Evolutionary conservation across 441 rosid species (phyloP), one percentile per base, ranked within the genome.

Genomic region (Sinapis alba): DNA sequence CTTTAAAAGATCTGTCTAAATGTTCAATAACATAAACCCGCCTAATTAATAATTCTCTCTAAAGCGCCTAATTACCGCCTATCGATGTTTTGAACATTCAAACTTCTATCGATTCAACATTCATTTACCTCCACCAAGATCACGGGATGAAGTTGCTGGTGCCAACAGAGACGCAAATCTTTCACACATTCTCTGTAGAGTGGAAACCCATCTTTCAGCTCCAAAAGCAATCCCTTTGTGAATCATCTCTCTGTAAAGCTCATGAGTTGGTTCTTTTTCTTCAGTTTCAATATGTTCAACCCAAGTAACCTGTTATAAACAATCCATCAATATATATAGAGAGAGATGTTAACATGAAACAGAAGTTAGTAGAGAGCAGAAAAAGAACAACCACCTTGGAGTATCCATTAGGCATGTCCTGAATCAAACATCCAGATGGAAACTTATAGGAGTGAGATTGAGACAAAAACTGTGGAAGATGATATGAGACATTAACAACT

Each of bases 361-460:
- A 66, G 7, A 27, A 5, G 24, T 69, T 43, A 7, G 21, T 5
- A 61, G 65, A 27, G 20, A 71, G 24, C 12, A 1, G 24, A 7
- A 11, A 36, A 10, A 21, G 1, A 62, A 6, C 16, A 11, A 16
- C 51, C 51, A 95, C 99, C 98, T 92, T 92, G 62, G 94, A 96
- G 80, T 89, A 96, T 11, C 99, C 99, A 73, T 90, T 92, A 15
- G 99, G 95, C 89, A 93, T 86, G 81, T 93, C 97, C 77, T 96
- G 97, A 78, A 96, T 91, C 86, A 96, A 87, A 84, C 98, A 92
- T 51, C 99, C 99, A 21, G 99, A 96, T 57, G 98, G 99, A 72
- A 85, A 93, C 81, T 86, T 86, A 61, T 81, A 86, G 54, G 85
- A 84, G 26, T 56, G 88, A 74, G 80, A 85, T 15, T 86, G 92